Conservation (phyloP, 2,329 filamentous ascomycete genomes). For the Rhynchosporium agropyri region DNA sequence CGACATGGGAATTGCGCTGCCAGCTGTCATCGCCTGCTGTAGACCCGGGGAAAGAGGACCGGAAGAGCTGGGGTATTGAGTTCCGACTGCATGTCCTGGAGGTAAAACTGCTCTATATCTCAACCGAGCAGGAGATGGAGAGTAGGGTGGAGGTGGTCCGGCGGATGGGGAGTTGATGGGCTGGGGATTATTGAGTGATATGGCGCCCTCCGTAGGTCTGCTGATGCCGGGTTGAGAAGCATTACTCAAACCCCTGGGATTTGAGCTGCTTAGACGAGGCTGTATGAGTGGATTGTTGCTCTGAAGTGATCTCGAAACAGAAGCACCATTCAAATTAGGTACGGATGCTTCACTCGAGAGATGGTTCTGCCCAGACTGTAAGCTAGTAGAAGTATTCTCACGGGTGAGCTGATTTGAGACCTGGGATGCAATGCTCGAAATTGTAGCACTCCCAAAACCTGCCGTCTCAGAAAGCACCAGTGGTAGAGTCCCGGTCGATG, state of each 20-base stretch:
- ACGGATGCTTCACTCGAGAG: slow-evolving; percentile 24
- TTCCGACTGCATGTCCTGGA: slow-evolving; percentile 51
- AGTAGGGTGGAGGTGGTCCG: slow-evolving; percentile 41
- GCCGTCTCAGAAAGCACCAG: slow-evolving; percentile 34
- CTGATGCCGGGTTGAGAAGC: slow-evolving; percentile 17
- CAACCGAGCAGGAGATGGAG: slow-evolving; percentile 34
- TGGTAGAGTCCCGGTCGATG: slow-evolving; percentile 36
- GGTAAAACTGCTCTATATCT: slow-evolving; percentile 62
- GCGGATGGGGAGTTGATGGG: slow-evolving; percentile 21
- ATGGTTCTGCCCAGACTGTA: slow-evolving; percentile 15
- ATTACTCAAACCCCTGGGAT: slow-evolving; percentile 21
- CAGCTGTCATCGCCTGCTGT: slow-evolving; percentile 62
- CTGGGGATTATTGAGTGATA: slow-evolving; percentile 15
- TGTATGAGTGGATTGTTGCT: slow-evolving; percentile 38
- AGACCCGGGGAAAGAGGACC: slow-evolving; percentile 65
- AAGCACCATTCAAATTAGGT: slow-evolving; percentile 24
- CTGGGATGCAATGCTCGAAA: slow-evolving; percentile 25
- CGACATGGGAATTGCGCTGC: slow-evolving; percentile 61
- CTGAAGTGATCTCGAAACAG: slow-evolving; percentile 24
- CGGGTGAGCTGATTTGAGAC: slow-evolving; percentile 16
- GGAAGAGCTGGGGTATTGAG: slow-evolving; percentile 59
- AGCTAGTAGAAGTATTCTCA: slow-evolving; percentile 17
- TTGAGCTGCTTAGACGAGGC: slow-evolving; percentile 17
- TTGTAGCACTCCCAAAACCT: slow-evolving; percentile 24
- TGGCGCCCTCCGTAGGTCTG: slow-evolving; percentile 19